These are phyloP conservation scores for Sequoia sempervirens DNA, from an alignment of 75 land plant genomes.

Conservation along the genomic window DNA sequence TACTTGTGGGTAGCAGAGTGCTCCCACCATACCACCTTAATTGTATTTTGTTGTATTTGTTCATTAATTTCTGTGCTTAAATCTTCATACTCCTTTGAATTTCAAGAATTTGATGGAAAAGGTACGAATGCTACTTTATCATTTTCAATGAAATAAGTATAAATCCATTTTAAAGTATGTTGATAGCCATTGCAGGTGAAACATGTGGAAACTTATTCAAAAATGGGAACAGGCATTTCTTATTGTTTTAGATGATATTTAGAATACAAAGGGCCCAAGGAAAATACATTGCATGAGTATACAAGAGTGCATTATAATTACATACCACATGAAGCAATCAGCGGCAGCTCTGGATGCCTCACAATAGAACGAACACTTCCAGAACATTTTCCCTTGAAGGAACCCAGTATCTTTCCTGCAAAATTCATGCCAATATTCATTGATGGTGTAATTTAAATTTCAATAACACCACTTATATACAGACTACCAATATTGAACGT, in stretches of 20 bases:
- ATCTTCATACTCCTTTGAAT: too few species aligned
- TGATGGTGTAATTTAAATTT: neutral
- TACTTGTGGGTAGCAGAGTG: too few species aligned
- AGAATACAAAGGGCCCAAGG: neutral
- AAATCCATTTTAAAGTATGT: neutral
- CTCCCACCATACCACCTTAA: too few species aligned
- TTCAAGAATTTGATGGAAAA: neutral
- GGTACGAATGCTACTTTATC: too few species aligned
- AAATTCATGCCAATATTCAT: neutral
- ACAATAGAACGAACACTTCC: slow-evolving; percentile 90
- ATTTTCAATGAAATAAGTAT: neutral
- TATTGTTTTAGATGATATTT: neutral
- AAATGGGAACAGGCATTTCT: neutral
- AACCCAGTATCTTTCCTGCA: slow-evolving; percentile 77
- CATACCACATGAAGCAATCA: slow-evolving; percentile 91
- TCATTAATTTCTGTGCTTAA: too few species aligned
- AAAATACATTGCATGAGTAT: neutral
- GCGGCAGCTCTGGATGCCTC: slow-evolving; percentile 70
- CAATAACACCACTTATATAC: too few species aligned
- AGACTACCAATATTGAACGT: neutral
- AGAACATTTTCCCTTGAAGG: slow-evolving; percentile 76
- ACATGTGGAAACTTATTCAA: neutral
- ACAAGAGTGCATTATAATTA: neutral
- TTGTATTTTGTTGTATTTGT: too few species aligned
- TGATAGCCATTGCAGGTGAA: neutral